Evolutionary conservation across 768 basidiomycete species (phyloP).

Genomic region (Termitomyces sp.): DNA sequence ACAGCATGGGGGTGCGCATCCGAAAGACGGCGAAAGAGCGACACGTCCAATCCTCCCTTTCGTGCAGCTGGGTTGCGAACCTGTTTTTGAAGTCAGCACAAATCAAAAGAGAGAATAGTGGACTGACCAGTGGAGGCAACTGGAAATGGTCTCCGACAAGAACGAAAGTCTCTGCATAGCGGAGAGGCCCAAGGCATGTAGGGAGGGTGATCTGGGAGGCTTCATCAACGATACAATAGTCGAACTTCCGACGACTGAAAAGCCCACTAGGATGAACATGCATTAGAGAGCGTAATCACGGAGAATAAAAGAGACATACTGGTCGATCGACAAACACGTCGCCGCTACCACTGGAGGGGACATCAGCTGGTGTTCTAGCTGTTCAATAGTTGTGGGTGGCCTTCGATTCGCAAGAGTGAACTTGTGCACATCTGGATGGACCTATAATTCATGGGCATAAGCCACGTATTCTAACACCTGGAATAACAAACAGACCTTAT

Average conservation of each 20-base stretch:
- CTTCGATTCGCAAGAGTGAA: conserved; percentile 61
- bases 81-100: conserved; percentile 31
- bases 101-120: background rate
- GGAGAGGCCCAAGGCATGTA: conserved; percentile 89
- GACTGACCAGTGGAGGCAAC: conserved; percentile 82
- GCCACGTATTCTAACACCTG: background rate
- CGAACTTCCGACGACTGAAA: conserved; percentile 82
- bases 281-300: background rate
- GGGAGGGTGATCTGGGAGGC: conserved; percentile 97
- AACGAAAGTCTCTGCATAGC: conserved; percentile 87
- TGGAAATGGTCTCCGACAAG: conserved; percentile 98
- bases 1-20: conserved; percentile 85
- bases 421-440: conserved; percentile 76
- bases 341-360: conserved; percentile 92
- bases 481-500: conserved; percentile 61
- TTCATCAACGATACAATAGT: conserved; percentile 97
- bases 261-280: conserved; percentile 52
- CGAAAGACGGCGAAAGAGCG: conserved; percentile 85
- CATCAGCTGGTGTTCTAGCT: conserved; percentile 81
- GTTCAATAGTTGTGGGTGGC: conserved; percentile 65
- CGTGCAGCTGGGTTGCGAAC: conserved; percentile 79
- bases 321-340: conserved; percentile 90
- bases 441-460: conserved; percentile 35
- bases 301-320: conserved; percentile 48
- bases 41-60: conserved; percentile 83